Base-by-base conservation (phyloP, 805 yeast species). In the Kuraishia hungarica region DNA sequence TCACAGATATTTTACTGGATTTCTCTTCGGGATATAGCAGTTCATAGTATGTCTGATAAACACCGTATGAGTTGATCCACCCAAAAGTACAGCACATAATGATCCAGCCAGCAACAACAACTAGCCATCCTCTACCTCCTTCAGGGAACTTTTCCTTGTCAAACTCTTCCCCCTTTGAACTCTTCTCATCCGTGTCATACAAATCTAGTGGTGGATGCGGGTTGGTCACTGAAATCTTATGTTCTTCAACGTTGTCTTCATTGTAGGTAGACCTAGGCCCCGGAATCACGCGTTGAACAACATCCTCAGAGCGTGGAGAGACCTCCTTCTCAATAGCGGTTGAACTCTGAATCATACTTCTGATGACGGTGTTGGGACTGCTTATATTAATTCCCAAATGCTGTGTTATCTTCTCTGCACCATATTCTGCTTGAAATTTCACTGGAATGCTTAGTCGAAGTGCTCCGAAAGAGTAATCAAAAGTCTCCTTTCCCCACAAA, bases 41-140 rank as follows among this genome's bases (percentile, higher is more conserved):
- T 23, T 72, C 68, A 59, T 82, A 83, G 62, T 76, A 80, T 43
- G 76, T 70, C 54, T 82, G 78, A 61, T 80, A 84, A 3, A 81
- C 80, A 26, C 87, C 88, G 65, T 71, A 83, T 2, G 80, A 72
- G 48, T 83, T 79, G 56, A 79, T 79, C 68, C 82, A 72, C 19
- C 89, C 89, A 76, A 80, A 83, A 0, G 84, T 77, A 56, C 78
- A 64, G 61, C 76, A 61, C 73, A 73, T 64, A 64, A 73, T 62
- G 19, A 77, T 67, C 68, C 79, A 75, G 0, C 74, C 72, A 19
- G 79, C 80, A 2, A 79, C 66, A 0, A 83, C 82, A 3, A 75
- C 72, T 64, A 84, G 71, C 72, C 87, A 85, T 15, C 77, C 77
- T 51, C 61, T 62, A 1, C 86, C 83, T 1, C 82, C 79, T 51